Evolutionary conservation across 352 stramenopile genomes (phyloP), one percentile per base, ranked within the genome.

Genomic region (Achlya hypogyna): DNA sequence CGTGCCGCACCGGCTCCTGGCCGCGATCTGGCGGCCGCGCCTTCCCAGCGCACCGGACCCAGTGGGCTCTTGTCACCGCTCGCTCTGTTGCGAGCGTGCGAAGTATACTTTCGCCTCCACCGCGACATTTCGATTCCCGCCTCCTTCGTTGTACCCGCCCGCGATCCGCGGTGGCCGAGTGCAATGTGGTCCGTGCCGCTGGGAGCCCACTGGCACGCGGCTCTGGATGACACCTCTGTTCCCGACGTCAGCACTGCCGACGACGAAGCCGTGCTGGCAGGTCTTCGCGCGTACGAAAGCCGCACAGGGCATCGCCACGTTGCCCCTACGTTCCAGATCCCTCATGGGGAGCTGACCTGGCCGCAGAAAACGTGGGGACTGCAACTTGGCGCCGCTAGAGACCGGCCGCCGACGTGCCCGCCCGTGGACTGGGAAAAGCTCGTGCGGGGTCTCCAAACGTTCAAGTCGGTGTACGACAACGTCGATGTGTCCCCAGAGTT

Each of bases 371-470:
- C 75, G 10, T 78, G 77, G 71, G 78, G 80, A 14, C 70, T 89
- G n/a, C 65, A 76, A 22, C 69, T 92, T 20, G 83, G 83, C 20
- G 74, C 76, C 28, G 71, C 78, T 52, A 68, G 89, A 34, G 76
- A 92, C 63, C 63, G 72, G 16, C 60, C 88, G 53, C 78, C 78
- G 31, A 88, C 89, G 71, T 62, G 79, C 28, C 89, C 78, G 81
- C 75, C 73, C 25, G 45, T 63, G 71, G 53, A 75, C 73, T 20
- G 49, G 76, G 28, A 82, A 81, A 56, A 77, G 62, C 34, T 77
- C 78, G 32, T 89, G 3, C 74, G 84, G 38, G 83, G 77, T 3
- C 73, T 90, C 31, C 75, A 69, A 10, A 64, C 87, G 9, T 90
- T 86, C 70, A 79, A 86, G 69, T 51, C 73, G 20, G 63, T 79